Percentiles rank a stretch among this genome's conserved stretches.
phyloP scores from a whole-genome alignment of 163 green algal species.

The Scenedesmus sp. region DNA sequence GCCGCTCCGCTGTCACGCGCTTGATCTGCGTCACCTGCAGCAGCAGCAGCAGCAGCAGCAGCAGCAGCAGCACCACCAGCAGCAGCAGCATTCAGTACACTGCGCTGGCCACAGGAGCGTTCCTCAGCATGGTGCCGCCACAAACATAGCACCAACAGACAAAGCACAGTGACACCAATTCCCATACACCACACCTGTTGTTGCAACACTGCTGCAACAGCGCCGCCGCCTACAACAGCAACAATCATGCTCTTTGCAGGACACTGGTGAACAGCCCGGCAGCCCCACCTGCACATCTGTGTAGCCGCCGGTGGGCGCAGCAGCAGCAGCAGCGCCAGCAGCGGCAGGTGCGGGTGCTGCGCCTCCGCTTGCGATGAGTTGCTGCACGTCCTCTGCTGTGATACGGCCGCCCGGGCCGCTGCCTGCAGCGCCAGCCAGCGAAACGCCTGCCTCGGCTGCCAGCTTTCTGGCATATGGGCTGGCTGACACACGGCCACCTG shows the following conservation, averaged over 20 bases:
- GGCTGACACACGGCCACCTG: constrained; percentile 75
- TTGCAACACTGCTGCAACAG: neutral
- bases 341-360: constrained; percentile 12
- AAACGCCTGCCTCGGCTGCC: constrained; percentile 79
- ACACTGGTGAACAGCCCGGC: constrained; percentile 46
- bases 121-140: too few species aligned
- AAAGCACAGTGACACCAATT: neutral
- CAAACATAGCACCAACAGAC: neutral
- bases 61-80: neutral
- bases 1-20: constrained; percentile 87
- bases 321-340: constrained; percentile 30
- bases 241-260: neutral
- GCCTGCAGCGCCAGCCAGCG: constrained; percentile 70
- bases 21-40: constrained; percentile 79
- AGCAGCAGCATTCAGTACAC: neutral
- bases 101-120: neutral
- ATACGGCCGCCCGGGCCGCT: constrained; percentile 87
- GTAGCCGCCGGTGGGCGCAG: constrained; percentile 49
- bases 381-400: constrained; percentile 83
- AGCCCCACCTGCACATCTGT: constrained; percentile 30
- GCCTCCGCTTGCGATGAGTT: constrained; percentile 65
- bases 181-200: neutral
- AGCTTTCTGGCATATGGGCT: constrained; percentile 88
- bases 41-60: constrained; percentile 39
- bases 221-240: neutral